phyloP scores from a whole-genome alignment of 306 rosid genomes.

The Sphenostylis stenocarpa region DNA sequence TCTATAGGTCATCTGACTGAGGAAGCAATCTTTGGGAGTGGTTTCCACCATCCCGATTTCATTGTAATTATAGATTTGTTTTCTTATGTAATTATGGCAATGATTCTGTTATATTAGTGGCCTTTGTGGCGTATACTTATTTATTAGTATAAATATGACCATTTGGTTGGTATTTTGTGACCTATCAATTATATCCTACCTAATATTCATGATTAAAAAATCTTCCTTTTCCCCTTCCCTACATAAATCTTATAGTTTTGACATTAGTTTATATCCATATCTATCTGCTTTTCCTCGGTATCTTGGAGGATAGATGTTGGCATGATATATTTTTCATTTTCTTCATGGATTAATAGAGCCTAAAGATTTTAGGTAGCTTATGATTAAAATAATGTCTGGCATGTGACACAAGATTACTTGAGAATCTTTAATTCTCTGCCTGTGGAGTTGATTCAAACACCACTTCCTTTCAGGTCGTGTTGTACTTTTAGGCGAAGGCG shows the following conservation, averaged over 20 bases:
- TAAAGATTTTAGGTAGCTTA: constrained; percentile 13
- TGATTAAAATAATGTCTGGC: constrained; percentile 18
- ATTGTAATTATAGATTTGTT: background rate
- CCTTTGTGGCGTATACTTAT: background rate
- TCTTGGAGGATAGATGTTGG: constrained; percentile 4
- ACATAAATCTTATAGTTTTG: background rate
- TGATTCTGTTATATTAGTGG: background rate
- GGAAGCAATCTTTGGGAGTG: background rate
- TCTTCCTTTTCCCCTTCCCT: background rate
- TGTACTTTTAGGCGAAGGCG: constrained; percentile 64
- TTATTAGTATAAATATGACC: background rate
- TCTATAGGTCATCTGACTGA: background rate
- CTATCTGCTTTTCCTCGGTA: background rate
- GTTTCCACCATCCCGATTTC: background rate
- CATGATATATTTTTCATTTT: background rate
- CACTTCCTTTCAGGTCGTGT: constrained; percentile 65
- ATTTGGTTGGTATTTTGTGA: background rate
- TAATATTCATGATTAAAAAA: background rate
- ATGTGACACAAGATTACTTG: constrained; percentile 16
- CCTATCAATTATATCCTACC: background rate
- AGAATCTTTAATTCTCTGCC: background rate
- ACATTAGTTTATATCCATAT: background rate
- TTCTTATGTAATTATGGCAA: background rate
- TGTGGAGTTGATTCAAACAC: background rate
- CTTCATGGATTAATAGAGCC: background rate